These are phyloP conservation scores for Colletotrichum plurivorum DNA, from an alignment of 2,329 filamentous ascomycete species.

Conservation along the genomic window DNA sequence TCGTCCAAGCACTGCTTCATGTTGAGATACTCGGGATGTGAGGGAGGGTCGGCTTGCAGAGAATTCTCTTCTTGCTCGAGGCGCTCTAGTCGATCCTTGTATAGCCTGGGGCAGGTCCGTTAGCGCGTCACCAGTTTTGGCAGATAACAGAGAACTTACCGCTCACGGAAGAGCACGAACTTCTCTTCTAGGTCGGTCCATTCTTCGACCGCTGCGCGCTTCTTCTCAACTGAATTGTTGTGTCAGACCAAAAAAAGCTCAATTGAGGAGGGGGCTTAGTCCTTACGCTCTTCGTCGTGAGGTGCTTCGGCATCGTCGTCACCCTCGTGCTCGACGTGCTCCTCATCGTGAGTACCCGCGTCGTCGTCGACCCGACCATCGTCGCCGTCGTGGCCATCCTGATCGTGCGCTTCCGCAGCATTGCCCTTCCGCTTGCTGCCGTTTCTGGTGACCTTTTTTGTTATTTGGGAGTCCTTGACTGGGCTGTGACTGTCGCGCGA, in stretches of 20 bases:
- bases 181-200: slow-evolving; percentile 87
- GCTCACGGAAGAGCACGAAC: slow-evolving; percentile 88
- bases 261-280: neutral
- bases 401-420: slow-evolving; percentile 40
- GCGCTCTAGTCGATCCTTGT: slow-evolving; percentile 88
- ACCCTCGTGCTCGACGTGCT: slow-evolving; percentile 67
- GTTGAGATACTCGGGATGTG: slow-evolving; percentile 91
- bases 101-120: slow-evolving; percentile 71
- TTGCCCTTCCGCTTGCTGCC: slow-evolving; percentile 56
- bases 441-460: slow-evolving; percentile 59
- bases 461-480: slow-evolving; percentile 46
- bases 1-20: slow-evolving; percentile 91
- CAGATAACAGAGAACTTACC: slow-evolving; percentile 60
- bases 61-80: slow-evolving; percentile 80
- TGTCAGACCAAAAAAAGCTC: neutral
- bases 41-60: slow-evolving; percentile 71
- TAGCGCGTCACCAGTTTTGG: slow-evolving; percentile 6
- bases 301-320: slow-evolving; percentile 73
- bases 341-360: slow-evolving; percentile 67
- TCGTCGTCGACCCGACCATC: slow-evolving; percentile 56
- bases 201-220: slow-evolving; percentile 84
- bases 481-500: slow-evolving; percentile 44
- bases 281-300: slow-evolving; percentile 76
- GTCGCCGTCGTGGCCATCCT: slow-evolving; percentile 44
- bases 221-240: slow-evolving; percentile 75